Conservation (phyloP, 1,284 basidiomycete genomes). For the Apiotrichum veenhuisii region DNA sequence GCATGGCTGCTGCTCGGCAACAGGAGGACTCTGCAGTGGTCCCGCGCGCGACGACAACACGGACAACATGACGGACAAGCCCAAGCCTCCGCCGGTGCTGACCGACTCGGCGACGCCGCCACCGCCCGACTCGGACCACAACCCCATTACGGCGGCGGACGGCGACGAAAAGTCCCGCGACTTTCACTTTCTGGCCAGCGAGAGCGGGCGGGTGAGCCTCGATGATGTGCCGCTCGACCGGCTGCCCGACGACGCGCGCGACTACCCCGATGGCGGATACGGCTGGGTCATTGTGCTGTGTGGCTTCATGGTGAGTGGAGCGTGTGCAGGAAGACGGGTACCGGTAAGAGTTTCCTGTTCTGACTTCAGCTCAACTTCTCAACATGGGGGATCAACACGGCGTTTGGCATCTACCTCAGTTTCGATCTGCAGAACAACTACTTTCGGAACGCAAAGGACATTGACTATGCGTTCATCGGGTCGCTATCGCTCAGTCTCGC, state of each 20-base stretch:
- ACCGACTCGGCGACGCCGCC: too few relatives aligned
- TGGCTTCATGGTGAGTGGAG: constrained; percentile 14
- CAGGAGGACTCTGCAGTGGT: too few relatives aligned
- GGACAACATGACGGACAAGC: too few relatives aligned
- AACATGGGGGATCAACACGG: constrained; percentile 49
- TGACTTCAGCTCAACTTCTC: constrained; percentile 17
- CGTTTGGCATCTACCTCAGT: constrained; percentile 50
- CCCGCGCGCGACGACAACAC: too few relatives aligned
- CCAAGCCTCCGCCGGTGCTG: too few relatives aligned
- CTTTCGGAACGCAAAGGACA: constrained; percentile 42
- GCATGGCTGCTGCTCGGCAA: too few relatives aligned
- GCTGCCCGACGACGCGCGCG: constrained; percentile 13
- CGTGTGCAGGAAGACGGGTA: not conserved
- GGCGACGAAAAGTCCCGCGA: too few relatives aligned
- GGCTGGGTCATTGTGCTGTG: constrained; percentile 48
- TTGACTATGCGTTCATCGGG: constrained; percentile 25
- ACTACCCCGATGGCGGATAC: constrained; percentile 49
- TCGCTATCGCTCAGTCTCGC: constrained; percentile 15
- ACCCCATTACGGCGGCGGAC: too few relatives aligned
- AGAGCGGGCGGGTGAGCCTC: not conserved
- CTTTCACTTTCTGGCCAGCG: too few relatives aligned
- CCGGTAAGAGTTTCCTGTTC: too few relatives aligned
- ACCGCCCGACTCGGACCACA: too few relatives aligned
- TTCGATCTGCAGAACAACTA: constrained; percentile 49
- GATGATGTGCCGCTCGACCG: constrained; percentile 10